A percentile compares a stretch with the other conserved stretches of the same genome.
Conservation (phyloP, 257 asterid species). For the Lavandula angustifolia region DNA sequence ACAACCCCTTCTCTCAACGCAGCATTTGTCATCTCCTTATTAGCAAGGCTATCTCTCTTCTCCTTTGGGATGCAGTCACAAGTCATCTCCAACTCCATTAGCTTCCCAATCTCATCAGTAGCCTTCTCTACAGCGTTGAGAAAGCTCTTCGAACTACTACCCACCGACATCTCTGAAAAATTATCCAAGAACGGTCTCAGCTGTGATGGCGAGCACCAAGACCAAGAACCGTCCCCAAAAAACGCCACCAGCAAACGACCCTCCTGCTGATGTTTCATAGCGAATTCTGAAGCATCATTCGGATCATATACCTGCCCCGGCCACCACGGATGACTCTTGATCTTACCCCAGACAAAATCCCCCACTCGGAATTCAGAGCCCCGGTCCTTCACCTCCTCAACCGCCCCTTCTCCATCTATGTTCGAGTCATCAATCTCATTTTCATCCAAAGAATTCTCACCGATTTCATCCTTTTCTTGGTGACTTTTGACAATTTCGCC, state of each 20-base stretch:
- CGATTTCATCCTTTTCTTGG: not conserved
- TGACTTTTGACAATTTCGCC: not conserved
- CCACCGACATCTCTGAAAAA: slow-evolving; percentile 43
- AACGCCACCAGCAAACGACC: slow-evolving; percentile 49
- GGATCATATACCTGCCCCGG: slow-evolving; percentile 76
- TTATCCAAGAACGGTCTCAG: slow-evolving; percentile 45
- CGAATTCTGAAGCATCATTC: slow-evolving; percentile 63
- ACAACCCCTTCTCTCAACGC: slow-evolving; percentile 46
- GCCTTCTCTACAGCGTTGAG: slow-evolving; percentile 47
- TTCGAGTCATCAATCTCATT: slow-evolving; percentile 12
- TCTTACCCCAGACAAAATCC: slow-evolving; percentile 60
- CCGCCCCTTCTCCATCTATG: slow-evolving; percentile 1
- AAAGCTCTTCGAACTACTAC: slow-evolving; percentile 44
- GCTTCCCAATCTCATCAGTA: slow-evolving; percentile 42
- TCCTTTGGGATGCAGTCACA: slow-evolving; percentile 44
- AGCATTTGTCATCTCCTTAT: slow-evolving; percentile 45
- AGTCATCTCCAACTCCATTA: slow-evolving; percentile 41
- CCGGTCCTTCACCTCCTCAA: slow-evolving; percentile 13
- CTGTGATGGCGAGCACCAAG: slow-evolving; percentile 59
- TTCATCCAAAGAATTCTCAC: slow-evolving; percentile 15
- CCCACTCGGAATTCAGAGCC: slow-evolving; percentile 34
- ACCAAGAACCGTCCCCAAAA: slow-evolving; percentile 52
- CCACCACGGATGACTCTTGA: slow-evolving; percentile 87
- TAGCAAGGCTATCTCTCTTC: slow-evolving; percentile 33
- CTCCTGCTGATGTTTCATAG: slow-evolving; percentile 43